Base-by-base conservation (phyloP, 2,329 filamentous ascomycete species). In the Phialemonium atrogriseum region DNA sequence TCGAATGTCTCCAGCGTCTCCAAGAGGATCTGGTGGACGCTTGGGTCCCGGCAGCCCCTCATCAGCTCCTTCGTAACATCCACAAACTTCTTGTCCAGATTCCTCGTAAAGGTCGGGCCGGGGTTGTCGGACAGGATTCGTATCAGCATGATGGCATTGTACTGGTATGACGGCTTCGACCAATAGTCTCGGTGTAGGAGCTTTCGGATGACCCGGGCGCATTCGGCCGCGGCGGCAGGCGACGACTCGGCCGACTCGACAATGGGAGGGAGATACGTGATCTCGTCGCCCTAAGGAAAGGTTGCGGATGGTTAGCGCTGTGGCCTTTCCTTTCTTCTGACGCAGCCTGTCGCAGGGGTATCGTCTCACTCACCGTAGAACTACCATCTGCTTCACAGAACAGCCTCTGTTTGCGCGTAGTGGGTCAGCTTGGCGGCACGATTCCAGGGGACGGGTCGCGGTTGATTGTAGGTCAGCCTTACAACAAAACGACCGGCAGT, bases 201-300 rank as follows among this genome's bases (percentile, higher is more conserved):
- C 55, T 85, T 88, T 52, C 85, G 82, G 51, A 96, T 85, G 43
- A 82, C 68, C 43, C 74, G 66, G 30, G 87, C 86, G 46, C 84
- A 85, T 48, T 88, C 83, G 42, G 80, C 77, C 15, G 89, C 88
- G 5, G 91, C 91, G 27, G 68, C 65, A 7, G 91, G 89, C 27
- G 85, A 94, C 17, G 88, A 94, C 56, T 96, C 91, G 64, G 88
- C 88, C 32, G 83, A 77, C 51, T 96, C 91, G 62, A 98, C 91
- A 44, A 98, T 95, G 37, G 80, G 76, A 7, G 91, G 91, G 21
- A 96, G 80, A 52, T 88, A 85, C 37, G 94, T 78, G 41, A 94
- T 87, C 64, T 96, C 91, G 55, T 93, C 84, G 51, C 80, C 84
- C 72, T 86, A 55, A 34, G 23, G 18, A 14, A 49, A 49, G 16